Evolutionary conservation across 345 rosid species (phyloP).

Genomic region (Bruguiera gymnorhiza): DNA sequence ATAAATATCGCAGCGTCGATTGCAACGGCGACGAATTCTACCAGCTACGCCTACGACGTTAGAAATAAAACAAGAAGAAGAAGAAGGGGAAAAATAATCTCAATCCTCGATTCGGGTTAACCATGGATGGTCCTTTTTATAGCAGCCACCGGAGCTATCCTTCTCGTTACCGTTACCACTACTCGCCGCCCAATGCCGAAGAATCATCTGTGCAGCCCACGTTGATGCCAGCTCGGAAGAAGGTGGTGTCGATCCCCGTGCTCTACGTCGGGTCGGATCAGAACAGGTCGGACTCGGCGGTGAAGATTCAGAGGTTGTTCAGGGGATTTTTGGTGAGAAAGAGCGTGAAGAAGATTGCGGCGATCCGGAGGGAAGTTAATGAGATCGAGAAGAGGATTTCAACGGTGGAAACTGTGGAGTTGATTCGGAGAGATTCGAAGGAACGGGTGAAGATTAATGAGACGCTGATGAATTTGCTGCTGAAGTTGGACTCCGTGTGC

Average conservation of each 20-base stretch:
- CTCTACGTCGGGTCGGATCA: constrained; percentile 34
- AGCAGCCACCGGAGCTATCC: constrained; percentile 21
- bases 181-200: not conserved
- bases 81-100: no score
- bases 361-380: constrained; percentile 37
- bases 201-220: no score
- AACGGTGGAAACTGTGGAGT: constrained; percentile 14
- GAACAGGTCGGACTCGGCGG: constrained; percentile 33
- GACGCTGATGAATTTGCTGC: constrained; percentile 51
- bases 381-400: constrained; percentile 38
- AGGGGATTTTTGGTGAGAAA: constrained; percentile 61
- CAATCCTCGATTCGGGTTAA: not conserved
- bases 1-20: no score
- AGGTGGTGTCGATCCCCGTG: constrained; percentile 51
- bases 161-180: constrained; percentile 8
- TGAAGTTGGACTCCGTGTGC: constrained; percentile 52
- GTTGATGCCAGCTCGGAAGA: constrained; percentile 6
- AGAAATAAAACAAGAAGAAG: no score
- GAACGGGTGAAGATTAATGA: constrained; percentile 53
- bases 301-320: constrained; percentile 52
- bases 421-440: constrained; percentile 35
- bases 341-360: constrained; percentile 40
- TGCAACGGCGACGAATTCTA: no score
- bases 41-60: no score
- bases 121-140: constrained; percentile 37